Base-by-base conservation (phyloP, 2,329 filamentous ascomycete species). In the Diaporthe batatas region DNA sequence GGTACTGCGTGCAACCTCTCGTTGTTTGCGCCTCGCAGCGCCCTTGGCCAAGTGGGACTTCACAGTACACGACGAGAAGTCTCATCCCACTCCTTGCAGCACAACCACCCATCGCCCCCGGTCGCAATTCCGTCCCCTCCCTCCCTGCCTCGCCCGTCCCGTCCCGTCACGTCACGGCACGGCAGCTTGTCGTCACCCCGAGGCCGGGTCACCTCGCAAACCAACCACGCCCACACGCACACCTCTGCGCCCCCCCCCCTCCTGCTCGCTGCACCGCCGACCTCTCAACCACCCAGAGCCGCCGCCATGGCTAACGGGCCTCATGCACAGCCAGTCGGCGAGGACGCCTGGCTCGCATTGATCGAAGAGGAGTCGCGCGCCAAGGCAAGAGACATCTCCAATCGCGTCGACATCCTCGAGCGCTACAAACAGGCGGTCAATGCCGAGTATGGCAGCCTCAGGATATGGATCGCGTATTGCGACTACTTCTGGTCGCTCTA, bases 341-440 rank as follows among this genome's bases (percentile, higher is more conserved):
- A 96, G 84, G 90, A 93, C 73, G 89, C 88, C 80, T 96, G 93
- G 93, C 82, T 93, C 76, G 92, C 93, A 77, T 93, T 93, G 82
- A 88, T 96, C 76, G 90, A 93, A 75, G 93, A 95, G 81, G 89
- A 93, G 77, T 89, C 87, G 72, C 85, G 87, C 82, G 69, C 29
- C 62, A 83, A 86, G 83, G 85, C 92, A 79, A 80, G 84, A 79
- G 83, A 91, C 79, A 82, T 93, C 70, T 92, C 94, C 74, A 88
- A 90, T 77, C 90, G 92, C 76, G 88, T 94, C 79, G 86, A 88
- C 74, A 86, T 94, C 62, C 87, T 95, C 79, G 93, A 96, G 80
- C 83, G 93, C 57, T 94, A 91, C 82, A 91, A 92, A 77, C 88
- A 88, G 76, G 93, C 93, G 72, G 89, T 92, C 29, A 83, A 84